Evolutionary conservation across 306 rosid species (phyloP), one percentile per base, ranked within the genome.

Genomic region (Leucaena leucocephala): DNA sequence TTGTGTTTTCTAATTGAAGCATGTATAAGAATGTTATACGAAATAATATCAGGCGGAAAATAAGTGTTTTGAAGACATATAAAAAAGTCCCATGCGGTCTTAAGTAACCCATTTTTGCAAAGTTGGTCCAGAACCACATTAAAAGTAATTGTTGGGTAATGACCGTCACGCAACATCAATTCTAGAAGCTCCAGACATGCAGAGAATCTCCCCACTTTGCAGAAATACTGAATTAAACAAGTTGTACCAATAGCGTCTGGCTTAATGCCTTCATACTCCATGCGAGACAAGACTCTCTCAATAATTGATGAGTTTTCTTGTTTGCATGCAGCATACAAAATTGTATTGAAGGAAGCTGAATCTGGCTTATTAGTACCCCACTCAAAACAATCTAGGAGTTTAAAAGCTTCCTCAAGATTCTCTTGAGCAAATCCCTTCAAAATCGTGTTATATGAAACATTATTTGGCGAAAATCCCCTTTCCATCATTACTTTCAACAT

Each of bases 261-360:
- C 81, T 80, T 74, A 67, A 84, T 58, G 64, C 83, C 84, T 69
- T 50, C 81, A 75, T 38, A 16, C 74, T 75, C 80, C 88, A 84
- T 84, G 8, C 45, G 84, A 40, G 57, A 75, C 65, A 84, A 79
- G 58, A 87, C 59, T 81, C 72, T 68, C 35, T 7, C 54, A 52
- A 82, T 84, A 59, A 82, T 22, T 34, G 68, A 59, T 76, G 67
- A 59, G 69, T 82, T 66, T 34, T 81, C 71, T 46, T 74, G 83
- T 74, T 84, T 79, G 59, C 86, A 87, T 46, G 83, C 88, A 13
- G 84, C 85, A 10, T 83, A 82, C 78, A 87, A 81, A 74, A 87
- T 69, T 6, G 82, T 80, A 68, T 82, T 84, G 43, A 76, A 82
- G 17, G 88, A 87, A 82, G 84, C 68, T n/a, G 79, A 61, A 77